These are phyloP conservation scores for Tephrocybe sp. DNA, from an alignment of 768 basidiomycete species.

Conservation along the genomic window DNA sequence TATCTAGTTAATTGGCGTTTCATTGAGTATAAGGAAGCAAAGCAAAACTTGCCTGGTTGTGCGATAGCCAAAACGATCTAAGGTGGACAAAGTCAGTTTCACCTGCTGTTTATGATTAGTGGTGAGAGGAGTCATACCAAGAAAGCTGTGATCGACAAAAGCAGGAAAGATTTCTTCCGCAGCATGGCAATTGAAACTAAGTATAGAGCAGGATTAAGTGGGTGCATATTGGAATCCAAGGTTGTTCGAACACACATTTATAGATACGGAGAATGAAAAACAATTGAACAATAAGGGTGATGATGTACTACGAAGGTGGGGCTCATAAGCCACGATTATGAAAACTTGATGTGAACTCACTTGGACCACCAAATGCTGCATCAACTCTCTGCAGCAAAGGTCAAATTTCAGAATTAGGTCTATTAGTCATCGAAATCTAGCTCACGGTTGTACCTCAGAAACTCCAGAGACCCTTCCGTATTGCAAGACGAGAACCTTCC, in stretches of 20 bases:
- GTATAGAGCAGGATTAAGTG: background rate
- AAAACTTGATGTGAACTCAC: background rate
- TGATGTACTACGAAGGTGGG: too few species aligned
- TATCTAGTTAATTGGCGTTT: background rate
- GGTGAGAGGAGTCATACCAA: background rate
- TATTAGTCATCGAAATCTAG: background rate
- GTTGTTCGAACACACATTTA: background rate
- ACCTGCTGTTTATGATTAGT: background rate
- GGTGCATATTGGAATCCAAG: background rate
- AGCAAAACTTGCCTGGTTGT: background rate
- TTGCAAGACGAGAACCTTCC: background rate
- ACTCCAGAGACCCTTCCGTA: background rate
- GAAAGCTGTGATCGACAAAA: background rate
- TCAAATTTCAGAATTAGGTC: too few species aligned
- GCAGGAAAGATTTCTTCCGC: background rate
- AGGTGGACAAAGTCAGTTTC: background rate
- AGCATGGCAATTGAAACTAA: background rate
- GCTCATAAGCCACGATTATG: too few species aligned
- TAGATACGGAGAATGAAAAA: slow-evolving; percentile 3
- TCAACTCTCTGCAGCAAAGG: background rate
- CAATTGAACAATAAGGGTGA: background rate
- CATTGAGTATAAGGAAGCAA: background rate
- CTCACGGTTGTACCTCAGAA: background rate
- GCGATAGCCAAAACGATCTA: background rate
- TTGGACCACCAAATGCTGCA: background rate